Conservation (phyloP, 2,329 filamentous ascomycete species). For the Zelopaecilomyces penicillatus region DNA sequence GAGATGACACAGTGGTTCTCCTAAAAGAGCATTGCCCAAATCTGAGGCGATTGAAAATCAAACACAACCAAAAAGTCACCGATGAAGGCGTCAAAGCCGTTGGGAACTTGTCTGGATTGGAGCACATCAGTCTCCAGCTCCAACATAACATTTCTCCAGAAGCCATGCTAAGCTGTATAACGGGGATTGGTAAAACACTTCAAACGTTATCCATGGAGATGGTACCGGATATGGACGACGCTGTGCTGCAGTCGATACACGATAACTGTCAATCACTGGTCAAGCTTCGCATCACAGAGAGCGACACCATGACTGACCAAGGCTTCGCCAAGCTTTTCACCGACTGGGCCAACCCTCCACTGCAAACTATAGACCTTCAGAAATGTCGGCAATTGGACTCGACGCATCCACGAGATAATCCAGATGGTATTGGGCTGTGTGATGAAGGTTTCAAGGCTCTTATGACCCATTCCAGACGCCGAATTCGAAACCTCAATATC, state of each 20-base stretch:
- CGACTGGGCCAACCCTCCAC: conserved; percentile 63
- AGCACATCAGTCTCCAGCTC: conserved; percentile 69
- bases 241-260: conserved; percentile 63
- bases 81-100: conserved; percentile 58
- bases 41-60: conserved; percentile 69
- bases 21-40: conserved; percentile 58
- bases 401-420: conserved; percentile 55
- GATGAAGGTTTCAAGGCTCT: conserved; percentile 68
- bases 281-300: conserved; percentile 78
- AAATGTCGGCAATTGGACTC: conserved; percentile 72
- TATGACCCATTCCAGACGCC: conserved; percentile 71
- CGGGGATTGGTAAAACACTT: conserved; percentile 55
- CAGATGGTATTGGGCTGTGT: conserved; percentile 62
- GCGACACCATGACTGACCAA: conserved; percentile 64
- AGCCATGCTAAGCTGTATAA: conserved; percentile 53
- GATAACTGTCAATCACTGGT: conserved; percentile 55
- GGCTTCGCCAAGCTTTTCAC: conserved; percentile 67
- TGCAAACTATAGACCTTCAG: conserved; percentile 65
- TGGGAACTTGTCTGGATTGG: conserved; percentile 50
- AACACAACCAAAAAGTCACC: conserved; percentile 68
- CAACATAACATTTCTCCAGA: conserved; percentile 47
- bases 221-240: conserved; percentile 59
- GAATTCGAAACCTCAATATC: conserved; percentile 63
- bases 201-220: conserved; percentile 68
- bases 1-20: conserved; percentile 57